Evolutionary conservation across 2,329 filamentous ascomycete genomes (phyloP).

Genomic region (Colletotrichum scovillei): DNA sequence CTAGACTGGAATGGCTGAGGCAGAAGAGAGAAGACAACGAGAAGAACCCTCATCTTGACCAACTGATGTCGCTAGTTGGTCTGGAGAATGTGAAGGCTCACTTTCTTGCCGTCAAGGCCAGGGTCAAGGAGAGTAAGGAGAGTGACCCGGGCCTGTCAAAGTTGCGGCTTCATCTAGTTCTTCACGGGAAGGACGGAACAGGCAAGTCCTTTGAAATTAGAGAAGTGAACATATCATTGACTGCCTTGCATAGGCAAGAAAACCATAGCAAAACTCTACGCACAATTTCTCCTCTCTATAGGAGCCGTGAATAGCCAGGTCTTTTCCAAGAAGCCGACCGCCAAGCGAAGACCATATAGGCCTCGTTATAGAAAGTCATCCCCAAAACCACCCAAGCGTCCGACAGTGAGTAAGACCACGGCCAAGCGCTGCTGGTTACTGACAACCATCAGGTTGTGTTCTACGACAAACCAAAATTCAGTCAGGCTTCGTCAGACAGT

Average conservation of each 20-base stretch:
- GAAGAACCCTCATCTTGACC: constrained; percentile 65
- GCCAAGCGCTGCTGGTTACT: constrained; percentile 40
- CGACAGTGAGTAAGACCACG: too few relatives aligned
- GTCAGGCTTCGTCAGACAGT: too few relatives aligned
- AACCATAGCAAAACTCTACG: constrained; percentile 69
- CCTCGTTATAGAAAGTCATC: constrained; percentile 29
- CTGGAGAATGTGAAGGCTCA: constrained; percentile 54
- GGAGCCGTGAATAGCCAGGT: constrained; percentile 17
- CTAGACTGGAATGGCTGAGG: constrained; percentile 46
- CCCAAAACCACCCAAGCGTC: too few relatives aligned
- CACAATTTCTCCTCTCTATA: constrained; percentile 56
- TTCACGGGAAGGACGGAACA: constrained; percentile 1
- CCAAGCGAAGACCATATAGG: too few relatives aligned
- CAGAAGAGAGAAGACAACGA: constrained; percentile 59
- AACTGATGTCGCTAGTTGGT: constrained; percentile 71
- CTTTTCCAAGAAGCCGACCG: constrained; percentile 39
- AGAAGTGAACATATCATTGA: too few relatives aligned
- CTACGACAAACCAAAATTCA: background rate
- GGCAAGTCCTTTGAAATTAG: background rate
- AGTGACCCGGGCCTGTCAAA: background rate
- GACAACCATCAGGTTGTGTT: constrained; percentile 10
- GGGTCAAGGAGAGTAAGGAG: background rate
- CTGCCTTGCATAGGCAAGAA: constrained; percentile 63
- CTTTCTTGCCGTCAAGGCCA: constrained; percentile 12
- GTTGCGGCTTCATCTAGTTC: background rate